Evolutionary conservation across 2,329 filamentous ascomycete species (phyloP).

Genomic region (Colletotrichum euphorbiae): DNA sequence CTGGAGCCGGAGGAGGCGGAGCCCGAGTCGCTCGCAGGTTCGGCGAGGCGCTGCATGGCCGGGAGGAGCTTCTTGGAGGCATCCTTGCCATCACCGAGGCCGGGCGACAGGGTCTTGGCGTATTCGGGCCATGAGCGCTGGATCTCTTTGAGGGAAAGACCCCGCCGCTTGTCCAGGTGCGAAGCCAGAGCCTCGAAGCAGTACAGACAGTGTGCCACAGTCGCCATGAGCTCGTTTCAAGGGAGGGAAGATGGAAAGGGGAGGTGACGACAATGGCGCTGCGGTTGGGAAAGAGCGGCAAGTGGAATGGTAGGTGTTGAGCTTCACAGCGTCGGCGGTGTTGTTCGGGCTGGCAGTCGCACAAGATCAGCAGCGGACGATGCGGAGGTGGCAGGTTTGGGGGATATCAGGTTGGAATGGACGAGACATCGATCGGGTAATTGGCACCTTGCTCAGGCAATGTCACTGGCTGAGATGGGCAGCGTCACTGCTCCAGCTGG

Average conservation of each 20-base stretch:
- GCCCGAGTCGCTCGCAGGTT: conserved; percentile 43
- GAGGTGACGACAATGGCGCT: conserved; percentile 14
- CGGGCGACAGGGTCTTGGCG: conserved; percentile 42
- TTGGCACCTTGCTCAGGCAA: background rate
- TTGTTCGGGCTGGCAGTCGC: conserved; percentile 4
- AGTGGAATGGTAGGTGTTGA: conserved; percentile 18
- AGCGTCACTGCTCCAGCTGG: background rate
- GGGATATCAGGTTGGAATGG: background rate
- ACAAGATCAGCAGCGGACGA: conserved; percentile 16
- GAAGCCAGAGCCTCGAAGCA: conserved; percentile 91
- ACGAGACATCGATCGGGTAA: background rate
- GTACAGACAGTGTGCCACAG: conserved; percentile 85
- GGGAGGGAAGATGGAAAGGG: background rate
- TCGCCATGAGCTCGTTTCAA: conserved; percentile 73
- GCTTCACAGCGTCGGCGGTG: conserved; percentile 26
- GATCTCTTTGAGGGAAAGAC: conserved; percentile 75
- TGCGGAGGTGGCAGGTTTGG: conserved; percentile 6
- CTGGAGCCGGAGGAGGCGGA: conserved; percentile 51
- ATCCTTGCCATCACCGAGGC: conserved; percentile 35
- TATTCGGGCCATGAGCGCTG: conserved; percentile 72
- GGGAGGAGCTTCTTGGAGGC: conserved; percentile 53
- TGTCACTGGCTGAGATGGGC: conserved; percentile 18
- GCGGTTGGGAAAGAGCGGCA: background rate
- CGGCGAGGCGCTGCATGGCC: conserved; percentile 56
- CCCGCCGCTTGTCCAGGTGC: conserved; percentile 75